Evolutionary conservation across 306 rosid species (phyloP).

Genomic region (Fagus sylvatica): DNA sequence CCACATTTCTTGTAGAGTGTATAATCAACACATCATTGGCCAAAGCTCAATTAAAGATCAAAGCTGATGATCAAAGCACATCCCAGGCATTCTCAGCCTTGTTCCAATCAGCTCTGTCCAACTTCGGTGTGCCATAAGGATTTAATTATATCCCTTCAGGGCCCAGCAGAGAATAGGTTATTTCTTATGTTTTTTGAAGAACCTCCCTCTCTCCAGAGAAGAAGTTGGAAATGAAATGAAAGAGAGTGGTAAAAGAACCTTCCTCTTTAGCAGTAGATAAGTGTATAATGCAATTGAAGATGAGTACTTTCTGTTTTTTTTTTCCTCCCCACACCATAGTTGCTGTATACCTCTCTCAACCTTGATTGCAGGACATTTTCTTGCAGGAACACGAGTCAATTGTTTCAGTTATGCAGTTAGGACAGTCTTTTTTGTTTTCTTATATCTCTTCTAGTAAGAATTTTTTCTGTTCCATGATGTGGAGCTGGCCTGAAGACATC

Average conservation of each 20-base stretch:
- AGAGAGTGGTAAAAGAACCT: neutral
- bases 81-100: conserved; percentile 67
- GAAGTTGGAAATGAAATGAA: neutral
- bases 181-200: conserved; percentile 10
- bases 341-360: neutral
- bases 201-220: neutral
- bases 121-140: conserved; percentile 62
- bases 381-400: neutral
- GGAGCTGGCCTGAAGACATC: neutral
- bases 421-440: neutral
- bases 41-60: conserved; percentile 81
- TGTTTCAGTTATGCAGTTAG: neutral
- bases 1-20: conserved; percentile 86
- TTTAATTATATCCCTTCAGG: conserved; percentile 22
- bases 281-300: conserved; percentile 14
- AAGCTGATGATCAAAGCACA: conserved; percentile 82
- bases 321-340: neutral
- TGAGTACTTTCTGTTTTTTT: neutral
- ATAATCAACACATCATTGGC: conserved; percentile 82
- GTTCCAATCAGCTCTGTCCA: conserved; percentile 88
- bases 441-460: neutral
- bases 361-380: neutral
- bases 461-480: conserved; percentile 5
- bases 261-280: conserved; percentile 12
- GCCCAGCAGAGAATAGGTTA: conserved; percentile 8